Conservation (phyloP, 805 yeast genomes). For the Myxozyma udenii region DNA sequence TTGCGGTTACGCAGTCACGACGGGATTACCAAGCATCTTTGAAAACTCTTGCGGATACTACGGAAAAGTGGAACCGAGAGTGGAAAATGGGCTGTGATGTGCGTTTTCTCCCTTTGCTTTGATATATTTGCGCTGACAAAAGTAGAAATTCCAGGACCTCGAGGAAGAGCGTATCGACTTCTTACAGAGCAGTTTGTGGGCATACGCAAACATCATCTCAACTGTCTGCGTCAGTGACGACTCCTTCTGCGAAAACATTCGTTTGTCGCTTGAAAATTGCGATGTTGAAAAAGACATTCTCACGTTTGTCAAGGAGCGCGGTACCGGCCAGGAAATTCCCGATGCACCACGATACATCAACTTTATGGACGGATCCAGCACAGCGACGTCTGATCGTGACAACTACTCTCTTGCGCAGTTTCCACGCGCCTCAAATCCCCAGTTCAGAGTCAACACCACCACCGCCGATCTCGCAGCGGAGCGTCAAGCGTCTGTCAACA, state of each 20-base stretch:
- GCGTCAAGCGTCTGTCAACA: background rate
- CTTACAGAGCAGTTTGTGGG: slow-evolving; percentile 71
- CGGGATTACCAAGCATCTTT: slow-evolving; percentile 59
- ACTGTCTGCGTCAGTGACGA: slow-evolving; percentile 76
- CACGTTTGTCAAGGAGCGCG: slow-evolving; percentile 51
- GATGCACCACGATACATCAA: slow-evolving; percentile 63
- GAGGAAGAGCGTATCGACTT: slow-evolving; percentile 73
- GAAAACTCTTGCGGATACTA: slow-evolving; percentile 52
- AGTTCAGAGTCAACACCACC: slow-evolving; percentile 17
- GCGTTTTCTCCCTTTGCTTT: background rate
- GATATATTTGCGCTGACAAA: background rate
- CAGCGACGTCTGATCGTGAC: slow-evolving; percentile 28
- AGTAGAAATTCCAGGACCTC: slow-evolving; percentile 53
- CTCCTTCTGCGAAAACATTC: slow-evolving; percentile 63
- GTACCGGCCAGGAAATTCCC: slow-evolving; percentile 63
- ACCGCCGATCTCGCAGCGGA: background rate
- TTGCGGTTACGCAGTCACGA: slow-evolving; percentile 41
- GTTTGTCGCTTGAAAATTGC: slow-evolving; percentile 65
- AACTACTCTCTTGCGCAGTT: slow-evolving; percentile 40
- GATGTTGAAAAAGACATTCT: slow-evolving; percentile 59
- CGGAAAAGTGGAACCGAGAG: slow-evolving; percentile 64
- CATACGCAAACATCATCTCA: slow-evolving; percentile 69
- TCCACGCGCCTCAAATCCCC: slow-evolving; percentile 30
- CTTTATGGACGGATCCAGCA: slow-evolving; percentile 47
- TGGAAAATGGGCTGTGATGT: slow-evolving; percentile 62